phyloP scores from a whole-genome alignment of 1,284 basidiomycete species.

The Irpex sp. region DNA sequence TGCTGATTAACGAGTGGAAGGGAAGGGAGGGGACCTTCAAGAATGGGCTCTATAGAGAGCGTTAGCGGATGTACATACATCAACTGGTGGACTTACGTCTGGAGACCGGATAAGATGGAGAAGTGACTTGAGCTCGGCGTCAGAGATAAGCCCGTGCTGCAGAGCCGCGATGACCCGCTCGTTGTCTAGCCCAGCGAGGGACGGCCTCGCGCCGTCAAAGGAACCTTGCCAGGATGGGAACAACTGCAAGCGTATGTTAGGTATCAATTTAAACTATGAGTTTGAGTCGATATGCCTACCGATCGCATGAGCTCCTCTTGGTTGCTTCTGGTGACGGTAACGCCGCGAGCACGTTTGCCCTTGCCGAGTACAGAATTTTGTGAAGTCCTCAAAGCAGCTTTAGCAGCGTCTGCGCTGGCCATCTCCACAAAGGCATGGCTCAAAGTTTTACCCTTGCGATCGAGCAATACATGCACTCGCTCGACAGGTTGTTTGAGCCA shows the following conservation, averaged over 20 bases:
- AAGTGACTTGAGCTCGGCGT: conserved; percentile 59
- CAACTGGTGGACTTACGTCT: conserved; percentile 47
- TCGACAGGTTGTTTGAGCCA: conserved; percentile 70
- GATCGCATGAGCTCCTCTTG: conserved; percentile 78
- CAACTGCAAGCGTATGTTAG: conserved; percentile 35
- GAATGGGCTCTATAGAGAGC: conserved; percentile 62
- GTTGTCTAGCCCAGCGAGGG: conserved; percentile 54
- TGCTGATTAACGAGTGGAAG: conserved; percentile 68
- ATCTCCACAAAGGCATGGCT: conserved; percentile 80
- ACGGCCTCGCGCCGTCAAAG: conserved; percentile 67
- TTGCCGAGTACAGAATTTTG: conserved; percentile 67
- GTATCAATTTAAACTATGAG: not conserved
- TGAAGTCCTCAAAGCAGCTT: conserved; percentile 60
- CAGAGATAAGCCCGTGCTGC: conserved; percentile 60
- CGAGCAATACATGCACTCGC: conserved; percentile 71
- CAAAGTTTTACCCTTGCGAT: conserved; percentile 74
- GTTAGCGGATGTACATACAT: conserved; percentile 6
- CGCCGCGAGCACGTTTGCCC: conserved; percentile 71
- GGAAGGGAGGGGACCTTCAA: conserved; percentile 77
- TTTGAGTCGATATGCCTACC: conserved; percentile 36
- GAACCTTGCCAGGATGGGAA: conserved; percentile 76
- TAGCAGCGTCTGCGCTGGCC: conserved; percentile 51
- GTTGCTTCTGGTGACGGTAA: conserved; percentile 72
- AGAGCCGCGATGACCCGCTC: conserved; percentile 52
- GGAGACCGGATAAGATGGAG: conserved; percentile 68